phyloP scores from a whole-genome alignment of 306 rosid genomes.

The Crataegus laevigata region DNA sequence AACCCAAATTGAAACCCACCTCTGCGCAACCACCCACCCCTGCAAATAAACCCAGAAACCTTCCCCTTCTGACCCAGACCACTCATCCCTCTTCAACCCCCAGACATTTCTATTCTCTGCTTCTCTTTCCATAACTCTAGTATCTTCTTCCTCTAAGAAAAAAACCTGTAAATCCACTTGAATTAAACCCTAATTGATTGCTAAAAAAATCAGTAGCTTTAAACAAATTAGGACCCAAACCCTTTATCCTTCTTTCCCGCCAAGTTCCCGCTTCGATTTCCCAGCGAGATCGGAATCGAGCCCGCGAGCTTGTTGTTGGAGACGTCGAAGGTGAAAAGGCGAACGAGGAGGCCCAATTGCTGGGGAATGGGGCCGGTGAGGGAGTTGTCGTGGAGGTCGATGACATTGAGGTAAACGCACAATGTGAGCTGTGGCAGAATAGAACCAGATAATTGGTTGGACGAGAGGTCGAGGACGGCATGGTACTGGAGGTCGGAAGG shows the following conservation, averaged over 20 bases:
- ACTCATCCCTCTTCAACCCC: too few relatives aligned
- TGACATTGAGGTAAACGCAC: constrained; percentile 87
- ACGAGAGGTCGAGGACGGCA: constrained; percentile 72
- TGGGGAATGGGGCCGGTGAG: constrained; percentile 77
- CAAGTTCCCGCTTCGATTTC: constrained; percentile 53
- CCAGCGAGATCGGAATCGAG: constrained; percentile 54
- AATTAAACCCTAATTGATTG: too few relatives aligned
- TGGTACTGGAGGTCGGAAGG: background rate
- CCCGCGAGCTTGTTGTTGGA: constrained; percentile 72
- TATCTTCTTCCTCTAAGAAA: too few relatives aligned
- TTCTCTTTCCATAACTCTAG: too few relatives aligned
- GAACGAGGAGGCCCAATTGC: constrained; percentile 65
- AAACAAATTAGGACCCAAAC: too few relatives aligned
- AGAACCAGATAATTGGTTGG: constrained; percentile 55
- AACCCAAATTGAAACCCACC: too few relatives aligned
- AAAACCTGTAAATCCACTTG: too few relatives aligned
- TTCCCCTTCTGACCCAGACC: too few relatives aligned
- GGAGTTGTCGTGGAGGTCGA: constrained; percentile 64
- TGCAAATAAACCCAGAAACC: too few relatives aligned
- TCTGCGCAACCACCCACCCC: too few relatives aligned
- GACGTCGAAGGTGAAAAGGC: constrained; percentile 77
- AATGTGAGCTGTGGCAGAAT: constrained; percentile 80
- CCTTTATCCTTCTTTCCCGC: constrained; percentile 15
- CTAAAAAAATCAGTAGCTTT: too few relatives aligned
- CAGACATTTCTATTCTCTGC: too few relatives aligned